A percentile compares a stretch with the other conserved stretches of the same genome.
Evolutionary conservation across 1,284 basidiomycete genomes (phyloP).

Genomic region (Malassezia nana): DNA sequence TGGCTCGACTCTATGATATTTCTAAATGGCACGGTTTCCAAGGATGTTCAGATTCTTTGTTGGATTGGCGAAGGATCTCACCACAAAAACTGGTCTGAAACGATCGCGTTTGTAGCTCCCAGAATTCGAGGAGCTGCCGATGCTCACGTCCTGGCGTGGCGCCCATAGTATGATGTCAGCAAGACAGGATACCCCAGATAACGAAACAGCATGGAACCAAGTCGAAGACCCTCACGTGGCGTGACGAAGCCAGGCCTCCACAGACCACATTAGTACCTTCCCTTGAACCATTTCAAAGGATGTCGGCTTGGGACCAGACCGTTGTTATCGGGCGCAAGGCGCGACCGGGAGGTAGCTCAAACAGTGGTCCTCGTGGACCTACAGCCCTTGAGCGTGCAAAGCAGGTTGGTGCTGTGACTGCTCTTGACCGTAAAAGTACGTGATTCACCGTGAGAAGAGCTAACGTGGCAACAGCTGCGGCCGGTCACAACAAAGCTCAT

Average conservation of each 20-base stretch:
- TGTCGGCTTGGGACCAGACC: slow-evolving; percentile 32
- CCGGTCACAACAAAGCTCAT: slow-evolving; percentile 42
- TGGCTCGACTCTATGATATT: slow-evolving; percentile 9
- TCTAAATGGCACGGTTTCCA: not conserved
- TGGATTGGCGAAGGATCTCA: not conserved
- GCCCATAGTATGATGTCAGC: not conserved
- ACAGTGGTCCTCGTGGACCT: slow-evolving; percentile 56
- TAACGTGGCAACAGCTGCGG: slow-evolving; percentile 18
- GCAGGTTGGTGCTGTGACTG: slow-evolving; percentile 50
- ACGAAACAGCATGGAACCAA: slow-evolving; percentile 8
- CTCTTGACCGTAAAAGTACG: slow-evolving; percentile 51
- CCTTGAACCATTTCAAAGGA: not conserved
- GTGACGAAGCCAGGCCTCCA: not conserved
- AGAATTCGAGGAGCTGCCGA: not conserved
- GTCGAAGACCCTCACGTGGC: slow-evolving; percentile 14
- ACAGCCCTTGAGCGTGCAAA: slow-evolving; percentile 47
- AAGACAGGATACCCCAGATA: not conserved
- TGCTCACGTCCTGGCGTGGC: not conserved
- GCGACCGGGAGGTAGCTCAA: slow-evolving; percentile 52
- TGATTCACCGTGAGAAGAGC: not conserved
- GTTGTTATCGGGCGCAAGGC: slow-evolving; percentile 67
- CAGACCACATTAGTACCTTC: not conserved
- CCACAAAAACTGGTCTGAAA: not conserved
- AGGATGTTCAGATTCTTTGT: not conserved
- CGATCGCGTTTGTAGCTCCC: not conserved